Base-by-base conservation (phyloP, 768 basidiomycete genomes). In the Tulasnella sp. region DNA sequence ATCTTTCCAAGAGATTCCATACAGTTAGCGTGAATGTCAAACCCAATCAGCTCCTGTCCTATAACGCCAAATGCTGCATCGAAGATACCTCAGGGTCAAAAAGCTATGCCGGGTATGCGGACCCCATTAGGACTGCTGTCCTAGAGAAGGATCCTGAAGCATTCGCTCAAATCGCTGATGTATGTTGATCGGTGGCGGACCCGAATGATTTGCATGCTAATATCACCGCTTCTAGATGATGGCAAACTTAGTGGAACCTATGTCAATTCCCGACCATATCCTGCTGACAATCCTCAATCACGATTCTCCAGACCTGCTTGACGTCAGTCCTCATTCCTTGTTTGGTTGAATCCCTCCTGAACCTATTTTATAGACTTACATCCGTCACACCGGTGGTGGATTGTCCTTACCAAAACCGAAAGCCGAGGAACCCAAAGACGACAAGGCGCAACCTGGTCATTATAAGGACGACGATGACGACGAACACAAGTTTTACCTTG, bases 1-100 rank as follows among this genome's bases (percentile, higher is more conserved):
- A 92, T 82, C 87, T 92, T 79, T 89, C 91, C 22, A 88, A 86
- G 40, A 86, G 88, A 4, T 85, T 88, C 0, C 90, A 90, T 0
- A 81, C 85, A 11, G 64, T 37, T 0, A 69, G 64, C 34, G 64
- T 37, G 12, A 69, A 28, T 22, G 34, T 69, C 31, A 34, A 69
- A 28, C 64, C 64, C 31, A 69, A 69, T 37, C 64, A 69, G 14
- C 64, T 69, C 31, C 64, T 69, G 3, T 31, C 16, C 18, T 69
- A 69, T 31, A 14, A 37, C 5, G 14, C 64, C 4, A 69, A 69
- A 12, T 69, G 11, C 18, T 31, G 31, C 64, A 31, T 22, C 64
- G 28, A 69, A 16, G 12, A 0, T 12, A 6, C 24, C 6, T 37
- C 34, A 8, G 31, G 18, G 7, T 28, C 28, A 3, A 31, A 5